Evolutionary conservation across 176 grass and related monocot genomes (phyloP), one percentile per base, ranked within the genome.

Genomic region (Musa schizocarpa): DNA sequence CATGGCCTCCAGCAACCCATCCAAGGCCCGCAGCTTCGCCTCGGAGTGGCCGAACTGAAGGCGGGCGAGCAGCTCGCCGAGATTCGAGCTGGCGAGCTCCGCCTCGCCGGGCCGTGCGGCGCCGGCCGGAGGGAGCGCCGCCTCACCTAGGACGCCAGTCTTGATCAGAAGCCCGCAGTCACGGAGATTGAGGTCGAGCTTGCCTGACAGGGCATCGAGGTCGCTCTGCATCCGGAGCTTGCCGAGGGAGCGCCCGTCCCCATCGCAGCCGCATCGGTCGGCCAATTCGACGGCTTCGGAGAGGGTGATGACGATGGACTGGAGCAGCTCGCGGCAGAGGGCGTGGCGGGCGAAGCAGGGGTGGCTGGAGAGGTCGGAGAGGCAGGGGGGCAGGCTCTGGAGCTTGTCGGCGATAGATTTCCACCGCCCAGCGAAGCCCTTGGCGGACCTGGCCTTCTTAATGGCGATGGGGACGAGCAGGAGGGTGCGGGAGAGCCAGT

Each of bases 41-140:
- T 99, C 96, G 0, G 91, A 86, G 61, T 95, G 91, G 34, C 91
- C 96, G 50, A 99, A 95, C 83, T 95, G 96, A 17, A 99, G 85
- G 76, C 91, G 86, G 13, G 91, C 91, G 22, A 95, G 86, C 66
- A 99, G 70, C 84, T 99, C 96, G 34, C 88, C 59, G 6, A 99
- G 87, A 51, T 76, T 59, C 70, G 66, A 7, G 23, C 63, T 14
- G 10, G 49, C 22, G 17, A 11, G n/a, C 68, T 67, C 12, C 13
- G 67, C 9, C 65, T 77, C 48, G 11, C 14, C 7, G 58, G 69
- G 9, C 53, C 29, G 17, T 54, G 52, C 9, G 29, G 69, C 82
- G 63, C 86, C 9, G 55, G 23, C 3, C 0, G 51, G 62, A 6
- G 88, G 73, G 58, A 77, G 57, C 22, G 90, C 82, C 11, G 81